Evolutionary conservation across 176 grass and related monocot genomes (phyloP).

Genomic region (Musa acuminata): DNA sequence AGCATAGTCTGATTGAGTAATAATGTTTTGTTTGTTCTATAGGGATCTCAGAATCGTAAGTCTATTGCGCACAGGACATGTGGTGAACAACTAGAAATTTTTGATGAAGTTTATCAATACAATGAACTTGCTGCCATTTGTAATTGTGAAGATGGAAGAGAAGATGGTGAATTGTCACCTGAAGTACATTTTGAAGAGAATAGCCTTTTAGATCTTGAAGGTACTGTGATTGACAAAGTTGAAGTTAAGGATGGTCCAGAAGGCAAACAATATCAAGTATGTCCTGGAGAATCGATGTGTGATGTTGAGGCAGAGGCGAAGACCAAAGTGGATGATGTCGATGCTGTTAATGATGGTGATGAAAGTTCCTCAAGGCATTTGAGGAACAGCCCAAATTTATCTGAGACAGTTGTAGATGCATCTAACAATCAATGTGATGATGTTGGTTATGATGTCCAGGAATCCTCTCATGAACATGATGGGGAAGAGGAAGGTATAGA

Average conservation of each 20-base stretch:
- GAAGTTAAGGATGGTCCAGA: slow-evolving; percentile 41
- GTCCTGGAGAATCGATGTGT: slow-evolving; percentile 18
- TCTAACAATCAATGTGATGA: slow-evolving; percentile 72
- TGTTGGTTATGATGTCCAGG: slow-evolving; percentile 34
- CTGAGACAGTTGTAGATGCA: slow-evolving; percentile 64
- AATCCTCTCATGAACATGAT: slow-evolving; percentile 52
- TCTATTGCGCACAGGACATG: slow-evolving; percentile 24
- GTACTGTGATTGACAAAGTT: slow-evolving; percentile 13
- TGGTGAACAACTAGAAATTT: slow-evolving; percentile 26
- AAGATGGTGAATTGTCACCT: slow-evolving; percentile 91
- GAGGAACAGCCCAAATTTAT: slow-evolving; percentile 71
- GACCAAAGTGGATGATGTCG: slow-evolving; percentile 64
- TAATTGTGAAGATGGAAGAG: slow-evolving; percentile 67
- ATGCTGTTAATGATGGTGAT: slow-evolving; percentile 70
- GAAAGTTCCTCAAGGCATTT: slow-evolving; percentile 71
- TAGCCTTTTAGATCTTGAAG: slow-evolving; percentile 60
- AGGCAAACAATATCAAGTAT: slow-evolving; percentile 38
- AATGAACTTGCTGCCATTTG: slow-evolving; percentile 36
- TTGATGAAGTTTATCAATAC: slow-evolving; percentile 31
- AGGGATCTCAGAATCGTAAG: slow-evolving; percentile 29
- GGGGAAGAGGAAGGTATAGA: slow-evolving; percentile 68
- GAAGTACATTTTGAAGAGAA: slow-evolving; percentile 82
- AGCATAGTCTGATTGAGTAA: background rate
- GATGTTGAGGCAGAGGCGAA: slow-evolving; percentile 41
- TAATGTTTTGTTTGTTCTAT: background rate